Percentiles rank a stretch among this genome's conserved stretches.
Conservation (phyloP, 202 grass and related monocot species). For the Elaeis oleifera region DNA sequence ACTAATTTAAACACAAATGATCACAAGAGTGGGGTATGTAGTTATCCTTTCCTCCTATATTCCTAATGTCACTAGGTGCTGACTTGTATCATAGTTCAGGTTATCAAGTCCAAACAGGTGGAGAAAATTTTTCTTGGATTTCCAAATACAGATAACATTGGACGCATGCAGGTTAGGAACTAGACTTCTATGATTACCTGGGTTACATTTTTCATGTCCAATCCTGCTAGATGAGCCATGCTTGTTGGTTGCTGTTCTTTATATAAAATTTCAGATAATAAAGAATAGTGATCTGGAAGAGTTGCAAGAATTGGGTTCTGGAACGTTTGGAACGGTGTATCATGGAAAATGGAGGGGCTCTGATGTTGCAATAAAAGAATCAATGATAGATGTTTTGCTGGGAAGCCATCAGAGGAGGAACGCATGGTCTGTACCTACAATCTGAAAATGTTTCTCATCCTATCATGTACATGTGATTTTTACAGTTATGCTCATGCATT, state of each 20-base stretch:
- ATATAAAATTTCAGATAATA: conserved; percentile 66
- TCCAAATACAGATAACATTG: conserved; percentile 51
- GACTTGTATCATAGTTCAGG: conserved; percentile 29
- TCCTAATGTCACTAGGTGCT: conserved; percentile 20
- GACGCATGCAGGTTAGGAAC: conserved; percentile 58
- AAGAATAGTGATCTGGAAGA: conserved; percentile 95
- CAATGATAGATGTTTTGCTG: conserved; percentile 92
- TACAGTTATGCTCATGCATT: conserved; percentile 13
- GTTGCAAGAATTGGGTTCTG: conserved; percentile 86
- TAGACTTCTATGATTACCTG: neutral
- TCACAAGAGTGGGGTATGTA: conserved; percentile 49
- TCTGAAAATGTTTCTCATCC: neutral
- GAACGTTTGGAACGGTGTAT: conserved; percentile 95
- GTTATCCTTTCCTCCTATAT: conserved; percentile 15
- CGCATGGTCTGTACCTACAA: conserved; percentile 54
- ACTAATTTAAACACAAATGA: conserved; percentile 45
- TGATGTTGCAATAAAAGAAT: conserved; percentile 97
- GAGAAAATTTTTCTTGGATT: conserved; percentile 46
- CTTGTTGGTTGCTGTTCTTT: neutral
- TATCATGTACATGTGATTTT: neutral
- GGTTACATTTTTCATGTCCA: neutral
- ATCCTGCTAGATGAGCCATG: too few relatives aligned
- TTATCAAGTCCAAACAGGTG: conserved; percentile 36
- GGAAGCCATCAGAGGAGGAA: conserved; percentile 92
- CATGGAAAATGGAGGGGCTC: conserved; percentile 99